phyloP scores from a whole-genome alignment of 2,329 filamentous ascomycete genomes.

The Exophiala xenobiotica region DNA sequence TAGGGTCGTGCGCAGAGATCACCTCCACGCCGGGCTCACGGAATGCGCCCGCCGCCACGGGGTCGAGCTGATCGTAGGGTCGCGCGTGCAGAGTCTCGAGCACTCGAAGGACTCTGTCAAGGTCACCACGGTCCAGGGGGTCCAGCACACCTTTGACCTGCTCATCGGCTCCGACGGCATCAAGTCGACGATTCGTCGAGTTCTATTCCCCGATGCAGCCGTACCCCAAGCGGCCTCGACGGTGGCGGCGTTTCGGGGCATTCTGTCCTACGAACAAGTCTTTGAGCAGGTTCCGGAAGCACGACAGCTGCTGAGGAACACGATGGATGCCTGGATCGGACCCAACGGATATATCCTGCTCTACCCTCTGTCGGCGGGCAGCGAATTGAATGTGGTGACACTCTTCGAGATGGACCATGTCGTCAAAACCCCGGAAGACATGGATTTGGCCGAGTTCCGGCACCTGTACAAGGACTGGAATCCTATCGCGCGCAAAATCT shows the following conservation, averaged over 20 bases:
- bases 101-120: slow-evolving; percentile 22
- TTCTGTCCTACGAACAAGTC: slow-evolving; percentile 46
- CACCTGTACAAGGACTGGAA: slow-evolving; percentile 22
- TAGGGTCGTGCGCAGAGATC: slow-evolving; percentile 48
- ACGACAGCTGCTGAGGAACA: slow-evolving; percentile 21
- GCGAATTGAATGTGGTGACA: slow-evolving; percentile 27
- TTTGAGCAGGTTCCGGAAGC: slow-evolving; percentile 26
- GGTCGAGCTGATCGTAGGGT: slow-evolving; percentile 39
- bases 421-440: slow-evolving; percentile 25
- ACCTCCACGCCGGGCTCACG: slow-evolving; percentile 47
- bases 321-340: slow-evolving; percentile 26
- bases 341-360: slow-evolving; percentile 27
- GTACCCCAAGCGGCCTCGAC: slow-evolving; percentile 41
- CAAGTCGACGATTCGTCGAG: slow-evolving; percentile 40
- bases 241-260: slow-evolving; percentile 48
- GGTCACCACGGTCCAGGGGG: slow-evolving; percentile 28
- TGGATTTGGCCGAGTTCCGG: slow-evolving; percentile 21
- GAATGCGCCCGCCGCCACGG: slow-evolving; percentile 42
- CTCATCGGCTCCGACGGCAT: slow-evolving; percentile 46
- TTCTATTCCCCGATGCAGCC: slow-evolving; percentile 45
- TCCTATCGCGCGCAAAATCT: slow-evolving; percentile 19
- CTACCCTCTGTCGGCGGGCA: slow-evolving; percentile 27
- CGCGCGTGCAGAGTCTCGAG: slow-evolving; percentile 38
- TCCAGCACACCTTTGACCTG: slow-evolving; percentile 37
- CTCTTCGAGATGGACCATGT: slow-evolving; percentile 22